These are phyloP conservation scores for Limnomonas spitsbergensis DNA, from an alignment of 139 green algal genomes.

Conservation along the genomic window DNA sequence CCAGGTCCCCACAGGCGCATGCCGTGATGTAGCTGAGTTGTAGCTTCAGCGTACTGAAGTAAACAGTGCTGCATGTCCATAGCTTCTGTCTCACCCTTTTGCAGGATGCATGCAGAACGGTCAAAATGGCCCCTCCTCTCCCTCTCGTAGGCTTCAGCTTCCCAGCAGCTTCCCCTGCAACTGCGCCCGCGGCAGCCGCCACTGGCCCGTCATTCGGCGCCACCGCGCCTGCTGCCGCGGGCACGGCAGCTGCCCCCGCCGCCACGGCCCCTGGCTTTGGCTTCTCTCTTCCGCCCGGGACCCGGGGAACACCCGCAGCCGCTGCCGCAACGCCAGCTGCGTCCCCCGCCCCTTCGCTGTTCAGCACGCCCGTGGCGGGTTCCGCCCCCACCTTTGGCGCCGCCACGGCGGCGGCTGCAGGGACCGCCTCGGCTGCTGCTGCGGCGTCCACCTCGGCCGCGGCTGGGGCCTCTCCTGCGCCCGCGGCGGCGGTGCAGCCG, in stretches of 20 bases:
- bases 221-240: not conserved
- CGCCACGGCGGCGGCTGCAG: not conserved
- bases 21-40: no score
- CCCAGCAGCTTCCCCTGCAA: constrained; percentile 4
- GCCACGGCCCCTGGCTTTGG: constrained; percentile 14
- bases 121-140: no score
- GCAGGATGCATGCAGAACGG: no score
- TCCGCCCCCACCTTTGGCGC: not conserved
- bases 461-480: not conserved
- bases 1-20: no score
- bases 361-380: constrained; percentile 12
- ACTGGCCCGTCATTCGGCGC: constrained; percentile 11
- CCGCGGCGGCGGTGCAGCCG: not conserved
- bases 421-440: not conserved
- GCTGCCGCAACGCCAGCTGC: constrained; percentile 16
- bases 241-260: constrained; percentile 10
- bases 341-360: constrained; percentile 16
- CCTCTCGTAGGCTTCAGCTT: constrained; percentile 8
- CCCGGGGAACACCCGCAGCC: not conserved
- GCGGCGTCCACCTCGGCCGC: not conserved
- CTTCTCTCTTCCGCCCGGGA: constrained; percentile 34
- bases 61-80: no score
- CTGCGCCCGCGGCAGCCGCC: constrained; percentile 6
- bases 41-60: no score
- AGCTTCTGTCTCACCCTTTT: no score